Conservation (phyloP, 140 eudicot species). For the Anethum foeniculum region DNA sequence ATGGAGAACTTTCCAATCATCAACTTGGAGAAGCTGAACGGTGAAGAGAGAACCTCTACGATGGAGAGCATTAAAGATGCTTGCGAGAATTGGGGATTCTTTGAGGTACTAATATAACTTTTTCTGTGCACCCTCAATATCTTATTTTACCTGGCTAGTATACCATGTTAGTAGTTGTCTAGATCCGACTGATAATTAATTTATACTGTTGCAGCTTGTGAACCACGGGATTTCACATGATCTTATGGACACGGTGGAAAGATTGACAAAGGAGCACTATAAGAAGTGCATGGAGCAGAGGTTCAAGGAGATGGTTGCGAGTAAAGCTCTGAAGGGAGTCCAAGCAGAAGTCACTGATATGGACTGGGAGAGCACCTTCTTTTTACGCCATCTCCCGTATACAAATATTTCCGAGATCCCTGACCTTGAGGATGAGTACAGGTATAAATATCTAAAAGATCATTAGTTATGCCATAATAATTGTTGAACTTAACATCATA, state of each 20-base stretch:
- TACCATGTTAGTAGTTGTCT: neutral
- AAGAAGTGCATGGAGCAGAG: constrained; percentile 41
- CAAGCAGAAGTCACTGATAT: constrained; percentile 27
- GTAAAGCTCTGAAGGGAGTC: constrained; percentile 40
- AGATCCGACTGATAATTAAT: neutral
- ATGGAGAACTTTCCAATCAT: constrained; percentile 38
- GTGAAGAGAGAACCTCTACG: constrained; percentile 25
- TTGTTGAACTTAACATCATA: neutral
- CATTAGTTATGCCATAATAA: neutral
- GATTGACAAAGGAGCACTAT: constrained; percentile 49
- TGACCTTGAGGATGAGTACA: constrained; percentile 44
- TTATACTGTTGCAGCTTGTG: constrained; percentile 27
- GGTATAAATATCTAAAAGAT: constrained; percentile 15
- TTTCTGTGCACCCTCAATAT: neutral
- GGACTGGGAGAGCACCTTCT: constrained; percentile 56
- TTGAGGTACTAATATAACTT: constrained; percentile 25
- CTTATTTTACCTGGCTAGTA: neutral
- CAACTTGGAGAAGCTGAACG: constrained; percentile 30
- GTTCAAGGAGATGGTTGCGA: constrained; percentile 52
- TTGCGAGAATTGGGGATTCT: constrained; percentile 44
- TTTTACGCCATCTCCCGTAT: constrained; percentile 41
- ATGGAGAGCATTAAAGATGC: constrained; percentile 33
- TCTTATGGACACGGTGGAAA: constrained; percentile 41
- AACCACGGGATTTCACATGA: constrained; percentile 50
- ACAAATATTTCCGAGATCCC: constrained; percentile 41